Conservation (phyloP, 257 asterid genomes). For the Oldenlandia corymbosa region DNA sequence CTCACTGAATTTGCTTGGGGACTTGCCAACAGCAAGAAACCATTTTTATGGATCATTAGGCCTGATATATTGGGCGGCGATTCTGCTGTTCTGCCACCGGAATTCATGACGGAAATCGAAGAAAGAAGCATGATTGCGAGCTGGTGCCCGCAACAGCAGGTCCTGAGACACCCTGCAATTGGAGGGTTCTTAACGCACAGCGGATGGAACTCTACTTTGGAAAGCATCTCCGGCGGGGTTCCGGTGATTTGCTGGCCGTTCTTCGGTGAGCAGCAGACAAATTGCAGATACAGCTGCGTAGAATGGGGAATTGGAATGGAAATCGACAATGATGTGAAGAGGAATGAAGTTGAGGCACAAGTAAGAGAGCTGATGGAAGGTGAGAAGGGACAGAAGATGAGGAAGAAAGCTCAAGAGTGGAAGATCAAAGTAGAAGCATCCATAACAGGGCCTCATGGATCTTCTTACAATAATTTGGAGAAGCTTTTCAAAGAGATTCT, state of each 20-base stretch:
- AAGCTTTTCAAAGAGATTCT: constrained; percentile 22
- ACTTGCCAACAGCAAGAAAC: constrained; percentile 37
- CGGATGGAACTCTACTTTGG: no score
- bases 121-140: constrained; percentile 38
- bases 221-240: constrained; percentile 37
- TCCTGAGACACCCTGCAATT: constrained; percentile 39
- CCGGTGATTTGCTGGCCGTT: constrained; percentile 55
- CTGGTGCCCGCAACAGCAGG: constrained; percentile 56
- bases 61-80: constrained; percentile 45
- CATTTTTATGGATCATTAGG: constrained; percentile 45
- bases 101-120: constrained; percentile 33
- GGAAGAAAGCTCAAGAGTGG: constrained; percentile 36
- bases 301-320: constrained; percentile 54
- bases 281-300: constrained; percentile 37
- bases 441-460: constrained; percentile 16
- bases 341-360: constrained; percentile 41
- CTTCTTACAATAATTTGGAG: constrained; percentile 31
- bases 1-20: constrained; percentile 58
- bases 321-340: constrained; percentile 37
- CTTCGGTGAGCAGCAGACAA: constrained; percentile 51
- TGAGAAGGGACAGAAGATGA: constrained; percentile 44
- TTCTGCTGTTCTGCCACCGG: constrained; percentile 37
- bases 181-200: constrained; percentile 54
- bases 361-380: constrained; percentile 52
- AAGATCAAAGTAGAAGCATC: constrained; percentile 40